A percentile compares a stretch with the other conserved stretches of the same genome.
These are phyloP conservation scores for Saturnispora serradocipensis DNA, from an alignment of 805 yeast genomes.

Conservation along the genomic window DNA sequence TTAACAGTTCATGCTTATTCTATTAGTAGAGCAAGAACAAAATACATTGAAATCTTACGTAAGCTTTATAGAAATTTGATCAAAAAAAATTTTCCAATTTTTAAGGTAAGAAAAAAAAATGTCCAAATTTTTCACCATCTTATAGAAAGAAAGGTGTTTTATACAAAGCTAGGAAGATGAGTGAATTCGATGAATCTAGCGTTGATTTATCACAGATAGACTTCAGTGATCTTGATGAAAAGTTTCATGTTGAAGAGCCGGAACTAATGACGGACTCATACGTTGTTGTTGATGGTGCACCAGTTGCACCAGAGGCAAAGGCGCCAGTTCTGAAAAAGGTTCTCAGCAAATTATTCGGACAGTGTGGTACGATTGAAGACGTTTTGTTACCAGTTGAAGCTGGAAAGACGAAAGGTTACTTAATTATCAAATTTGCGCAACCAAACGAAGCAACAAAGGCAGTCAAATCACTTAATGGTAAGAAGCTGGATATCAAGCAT, in stretches of 20 bases:
- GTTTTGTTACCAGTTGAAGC: constrained; percentile 73
- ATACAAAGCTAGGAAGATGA: constrained; percentile 6
- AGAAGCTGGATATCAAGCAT: constrained; percentile 90
- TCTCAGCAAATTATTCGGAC: constrained; percentile 65
- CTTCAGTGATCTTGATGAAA: constrained; percentile 76
- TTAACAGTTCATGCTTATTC: background rate
- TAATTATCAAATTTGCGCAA: constrained; percentile 73
- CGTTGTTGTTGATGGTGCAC: constrained; percentile 90
- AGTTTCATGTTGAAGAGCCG: constrained; percentile 46
- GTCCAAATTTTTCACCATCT: background rate
- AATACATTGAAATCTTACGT: background rate
- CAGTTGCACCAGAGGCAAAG: constrained; percentile 86
- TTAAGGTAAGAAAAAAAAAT: background rate
- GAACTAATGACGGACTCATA: constrained; percentile 43
- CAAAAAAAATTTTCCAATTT: background rate
- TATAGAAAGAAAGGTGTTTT: background rate
- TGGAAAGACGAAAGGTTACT: constrained; percentile 77
- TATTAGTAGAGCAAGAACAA: background rate
- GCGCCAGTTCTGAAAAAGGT: constrained; percentile 79
- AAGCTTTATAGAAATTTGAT: background rate
- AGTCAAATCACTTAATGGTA: constrained; percentile 71
- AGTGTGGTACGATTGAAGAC: constrained; percentile 73
- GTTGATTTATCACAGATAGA: constrained; percentile 57
- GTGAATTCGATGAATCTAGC: constrained; percentile 25
- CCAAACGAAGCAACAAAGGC: constrained; percentile 66